Conservation (phyloP, 2,329 filamentous ascomycete species). For the Apiospora koreana region DNA sequence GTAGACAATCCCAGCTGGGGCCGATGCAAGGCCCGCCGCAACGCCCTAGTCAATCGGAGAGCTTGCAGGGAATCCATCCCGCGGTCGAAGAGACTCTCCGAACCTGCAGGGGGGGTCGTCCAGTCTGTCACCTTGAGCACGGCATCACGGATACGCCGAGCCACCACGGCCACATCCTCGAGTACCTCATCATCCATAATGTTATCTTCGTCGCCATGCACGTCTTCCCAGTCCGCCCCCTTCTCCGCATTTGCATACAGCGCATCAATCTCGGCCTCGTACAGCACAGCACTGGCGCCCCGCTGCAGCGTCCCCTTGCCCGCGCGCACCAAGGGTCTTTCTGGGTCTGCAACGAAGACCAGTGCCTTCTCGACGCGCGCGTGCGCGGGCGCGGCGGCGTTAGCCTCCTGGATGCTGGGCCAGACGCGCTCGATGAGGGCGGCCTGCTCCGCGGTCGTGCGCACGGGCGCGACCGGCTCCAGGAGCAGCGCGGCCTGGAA, state of each 20-base stretch:
- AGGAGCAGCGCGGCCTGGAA: constrained; percentile 51
- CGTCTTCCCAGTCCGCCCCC: background rate
- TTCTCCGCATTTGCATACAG: background rate
- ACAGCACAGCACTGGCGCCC: background rate
- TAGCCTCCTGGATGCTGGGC: constrained; percentile 43
- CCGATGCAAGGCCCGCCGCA: background rate
- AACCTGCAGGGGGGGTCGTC: background rate
- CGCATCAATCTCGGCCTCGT: background rate
- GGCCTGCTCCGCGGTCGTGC: constrained; percentile 27
- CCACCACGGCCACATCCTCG: background rate
- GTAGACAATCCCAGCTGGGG: background rate
- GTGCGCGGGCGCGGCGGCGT: constrained; percentile 45
- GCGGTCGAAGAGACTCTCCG: background rate
- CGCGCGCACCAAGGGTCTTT: background rate
- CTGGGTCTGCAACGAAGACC: background rate
- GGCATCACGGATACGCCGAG: background rate
- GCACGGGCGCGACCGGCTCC: constrained; percentile 36
- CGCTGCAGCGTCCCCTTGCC: constrained; percentile 2
- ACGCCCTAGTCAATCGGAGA: constrained; percentile 11
- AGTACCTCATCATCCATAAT: background rate
- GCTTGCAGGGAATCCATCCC: constrained; percentile 18
- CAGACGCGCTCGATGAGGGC: constrained; percentile 45
- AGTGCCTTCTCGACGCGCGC: constrained; percentile 25
- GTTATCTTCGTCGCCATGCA: background rate
- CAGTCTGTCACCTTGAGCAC: background rate